These are phyloP conservation scores for Sugiyamaella paludigena DNA, from an alignment of 1,139 yeast genomes.

Conservation along the genomic window DNA sequence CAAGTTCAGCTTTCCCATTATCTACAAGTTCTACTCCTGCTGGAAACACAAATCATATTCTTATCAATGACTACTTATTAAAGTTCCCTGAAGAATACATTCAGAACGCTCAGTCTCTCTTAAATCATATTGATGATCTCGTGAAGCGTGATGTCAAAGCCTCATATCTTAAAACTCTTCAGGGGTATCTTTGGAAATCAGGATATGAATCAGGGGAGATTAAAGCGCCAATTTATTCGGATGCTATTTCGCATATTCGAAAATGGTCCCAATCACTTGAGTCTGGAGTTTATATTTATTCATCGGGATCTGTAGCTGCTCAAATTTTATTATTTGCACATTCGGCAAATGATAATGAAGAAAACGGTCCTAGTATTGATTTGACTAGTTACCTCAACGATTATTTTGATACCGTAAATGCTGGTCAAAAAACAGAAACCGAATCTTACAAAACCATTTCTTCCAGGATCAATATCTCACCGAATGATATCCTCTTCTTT, in stretches of 20 bases:
- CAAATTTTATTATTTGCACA: slow-evolving; percentile 73
- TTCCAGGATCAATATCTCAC: slow-evolving; percentile 41
- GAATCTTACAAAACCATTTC: slow-evolving; percentile 60
- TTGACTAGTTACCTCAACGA: slow-evolving; percentile 56
- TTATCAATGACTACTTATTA: slow-evolving; percentile 36
- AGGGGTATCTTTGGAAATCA: slow-evolving; percentile 77
- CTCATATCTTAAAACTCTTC: slow-evolving; percentile 70
- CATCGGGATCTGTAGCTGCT: slow-evolving; percentile 89
- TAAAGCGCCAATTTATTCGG: slow-evolving; percentile 72
- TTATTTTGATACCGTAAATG: slow-evolving; percentile 81
- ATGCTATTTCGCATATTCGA: slow-evolving; percentile 61
- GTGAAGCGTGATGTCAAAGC: slow-evolving; percentile 74
- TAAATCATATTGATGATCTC: slow-evolving; percentile 51
- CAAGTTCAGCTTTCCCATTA: slow-evolving; percentile 12
- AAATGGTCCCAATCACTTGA: slow-evolving; percentile 18
- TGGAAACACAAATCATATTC: background rate
- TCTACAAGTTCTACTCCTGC: background rate
- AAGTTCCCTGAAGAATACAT: slow-evolving; percentile 47
- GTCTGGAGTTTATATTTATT: slow-evolving; percentile 60
- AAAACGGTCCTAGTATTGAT: slow-evolving; percentile 41
- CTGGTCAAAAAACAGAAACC: slow-evolving; percentile 66
- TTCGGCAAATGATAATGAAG: slow-evolving; percentile 41
- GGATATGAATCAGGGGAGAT: slow-evolving; percentile 78
- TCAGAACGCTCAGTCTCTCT: slow-evolving; percentile 35
- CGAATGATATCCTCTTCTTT: slow-evolving; percentile 54